These are phyloP conservation scores for Moesziomyces parantarcticus DNA, from an alignment of 1,284 basidiomycete species.

Conservation along the genomic window DNA sequence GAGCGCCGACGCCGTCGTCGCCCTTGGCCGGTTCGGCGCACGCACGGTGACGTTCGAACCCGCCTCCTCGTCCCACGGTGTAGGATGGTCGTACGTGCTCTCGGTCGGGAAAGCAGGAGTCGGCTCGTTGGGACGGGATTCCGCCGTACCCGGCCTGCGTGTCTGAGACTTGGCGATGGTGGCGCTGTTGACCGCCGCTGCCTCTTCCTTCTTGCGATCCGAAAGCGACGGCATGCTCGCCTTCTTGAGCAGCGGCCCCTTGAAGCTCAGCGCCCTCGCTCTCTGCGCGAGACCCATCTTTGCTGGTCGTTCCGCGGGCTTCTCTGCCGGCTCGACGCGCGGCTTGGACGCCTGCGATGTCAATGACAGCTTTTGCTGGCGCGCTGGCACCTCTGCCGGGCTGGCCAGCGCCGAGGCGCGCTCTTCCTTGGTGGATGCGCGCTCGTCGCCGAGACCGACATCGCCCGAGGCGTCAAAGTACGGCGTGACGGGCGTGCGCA, in stretches of 20 bases:
- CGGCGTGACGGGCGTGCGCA: slow-evolving; percentile 47
- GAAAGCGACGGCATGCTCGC: slow-evolving; percentile 39
- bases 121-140: slow-evolving; percentile 6
- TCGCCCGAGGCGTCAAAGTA: slow-evolving; percentile 56
- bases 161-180: slow-evolving; percentile 5
- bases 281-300: slow-evolving; percentile 44
- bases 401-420: not conserved
- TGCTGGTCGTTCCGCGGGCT: slow-evolving; percentile 21
- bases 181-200: not conserved
- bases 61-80: slow-evolving; percentile 26
- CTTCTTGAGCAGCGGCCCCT: slow-evolving; percentile 36
- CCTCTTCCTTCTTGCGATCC: slow-evolving; percentile 25
- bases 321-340: slow-evolving; percentile 8
- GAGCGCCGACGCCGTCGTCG: slow-evolving; percentile 30
- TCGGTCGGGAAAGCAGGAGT: slow-evolving; percentile 2
- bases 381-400: not conserved
- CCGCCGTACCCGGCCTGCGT: slow-evolving; percentile 15
- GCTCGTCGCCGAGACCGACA: slow-evolving; percentile 3
- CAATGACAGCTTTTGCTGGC: slow-evolving; percentile 11
- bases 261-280: slow-evolving; percentile 42
- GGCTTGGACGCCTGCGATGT: slow-evolving; percentile 2
- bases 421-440: not conserved
- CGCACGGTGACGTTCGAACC: slow-evolving; percentile 9
- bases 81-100: slow-evolving; percentile 16
- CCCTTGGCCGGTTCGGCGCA: slow-evolving; percentile 26